Evolutionary conservation across 495 filamentous ascomycete genomes (phyloP).

Genomic region (Thermothielavioides terrestris): DNA sequence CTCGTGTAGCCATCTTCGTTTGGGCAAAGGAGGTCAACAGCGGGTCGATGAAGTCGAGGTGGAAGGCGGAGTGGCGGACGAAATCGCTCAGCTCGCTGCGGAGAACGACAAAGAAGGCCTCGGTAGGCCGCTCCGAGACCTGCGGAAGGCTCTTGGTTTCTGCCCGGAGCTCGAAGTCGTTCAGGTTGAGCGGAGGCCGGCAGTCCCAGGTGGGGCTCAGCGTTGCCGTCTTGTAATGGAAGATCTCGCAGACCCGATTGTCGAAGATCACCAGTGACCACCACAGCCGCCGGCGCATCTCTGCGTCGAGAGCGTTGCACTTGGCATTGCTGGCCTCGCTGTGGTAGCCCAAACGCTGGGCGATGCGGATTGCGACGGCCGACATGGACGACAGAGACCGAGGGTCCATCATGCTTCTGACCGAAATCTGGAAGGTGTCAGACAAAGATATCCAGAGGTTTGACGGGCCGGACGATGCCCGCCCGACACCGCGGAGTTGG

Average conservation of each 20-base stretch:
- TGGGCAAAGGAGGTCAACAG: constrained; percentile 34
- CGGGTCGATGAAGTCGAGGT: constrained; percentile 46
- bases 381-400: constrained; percentile 47
- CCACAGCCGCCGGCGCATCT: constrained; percentile 54
- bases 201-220: constrained; percentile 51
- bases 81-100: constrained; percentile 43
- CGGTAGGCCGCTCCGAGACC: constrained; percentile 41
- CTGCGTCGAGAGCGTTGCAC: constrained; percentile 39
- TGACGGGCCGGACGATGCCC: background rate
- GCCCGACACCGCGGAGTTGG: no score
- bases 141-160: constrained; percentile 15
- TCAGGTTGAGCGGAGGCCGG: constrained; percentile 44
- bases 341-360: constrained; percentile 47
- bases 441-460: background rate
- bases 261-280: constrained; percentile 50
- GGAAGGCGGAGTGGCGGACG: constrained; percentile 35
- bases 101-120: constrained; percentile 44
- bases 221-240: constrained; percentile 26
- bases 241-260: constrained; percentile 40
- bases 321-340: constrained; percentile 31
- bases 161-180: constrained; percentile 45
- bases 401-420: constrained; percentile 37
- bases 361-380: constrained; percentile 45
- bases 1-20: background rate
- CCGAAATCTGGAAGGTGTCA: constrained; percentile 41